These are phyloP conservation scores for Sporothrix phasma DNA, from an alignment of 2,329 filamentous ascomycete species.

Conservation along the genomic window DNA sequence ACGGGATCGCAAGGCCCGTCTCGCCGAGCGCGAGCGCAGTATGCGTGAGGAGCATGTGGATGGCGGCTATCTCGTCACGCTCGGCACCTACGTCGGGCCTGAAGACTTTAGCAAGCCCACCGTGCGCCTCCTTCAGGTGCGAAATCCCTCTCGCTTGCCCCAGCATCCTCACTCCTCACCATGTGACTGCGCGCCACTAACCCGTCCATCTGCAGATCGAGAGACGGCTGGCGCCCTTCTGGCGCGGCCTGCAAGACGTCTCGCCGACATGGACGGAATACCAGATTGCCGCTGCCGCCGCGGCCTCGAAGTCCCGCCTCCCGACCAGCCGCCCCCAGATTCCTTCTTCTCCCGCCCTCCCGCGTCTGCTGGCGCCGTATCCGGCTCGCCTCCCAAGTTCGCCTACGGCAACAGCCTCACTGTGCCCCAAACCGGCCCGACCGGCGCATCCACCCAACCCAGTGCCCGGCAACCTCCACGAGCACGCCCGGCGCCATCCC, in stretches of 20 bases:
- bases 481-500: neutral
- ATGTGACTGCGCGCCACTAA: conserved; percentile 18
- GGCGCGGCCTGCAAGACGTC: conserved; percentile 86
- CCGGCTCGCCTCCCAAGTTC: conserved; percentile 24
- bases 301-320: conserved; percentile 70
- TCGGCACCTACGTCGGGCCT: conserved; percentile 82
- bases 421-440: conserved; percentile 42
- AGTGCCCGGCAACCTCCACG: neutral
- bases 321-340: conserved; percentile 73
- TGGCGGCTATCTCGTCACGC: conserved; percentile 86
- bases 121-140: conserved; percentile 84
- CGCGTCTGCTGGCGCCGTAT: conserved; percentile 29
- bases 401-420: conserved; percentile 40
- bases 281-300: conserved; percentile 88
- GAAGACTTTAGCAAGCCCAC: conserved; percentile 89
- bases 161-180: neutral
- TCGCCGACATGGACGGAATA: conserved; percentile 84
- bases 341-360: conserved; percentile 41
- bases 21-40: conserved; percentile 82
- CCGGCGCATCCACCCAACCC: neutral
- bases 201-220: conserved; percentile 59
- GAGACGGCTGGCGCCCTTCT: conserved; percentile 84
- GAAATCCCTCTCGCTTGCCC: too few relatives aligned
- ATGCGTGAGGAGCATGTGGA: conserved; percentile 88
- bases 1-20: conserved; percentile 62